Evolutionary conservation across 1,284 basidiomycete species (phyloP), one percentile per base, ranked within the genome.

Genomic region (Cryptococcus amylolentus): DNA sequence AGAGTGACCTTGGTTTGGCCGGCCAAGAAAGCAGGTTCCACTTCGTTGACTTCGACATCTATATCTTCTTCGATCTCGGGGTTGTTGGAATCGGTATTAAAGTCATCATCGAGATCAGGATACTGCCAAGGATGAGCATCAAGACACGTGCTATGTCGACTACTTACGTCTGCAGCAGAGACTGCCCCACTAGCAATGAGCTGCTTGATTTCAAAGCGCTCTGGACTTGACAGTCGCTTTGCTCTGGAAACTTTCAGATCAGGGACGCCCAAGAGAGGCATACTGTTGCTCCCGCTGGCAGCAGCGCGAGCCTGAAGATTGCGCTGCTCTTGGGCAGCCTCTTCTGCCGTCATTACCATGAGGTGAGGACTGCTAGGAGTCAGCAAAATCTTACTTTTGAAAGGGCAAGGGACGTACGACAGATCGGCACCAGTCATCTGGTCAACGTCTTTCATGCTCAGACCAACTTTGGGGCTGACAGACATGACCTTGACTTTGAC

Each of bases 201-300:
- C 76, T 98, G 96, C 76, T 98, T 97, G 76, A 98, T 91, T 80
- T 99, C 96, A 91, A 95, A 99, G 23, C 96, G 85, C 76, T 99
- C 96, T 0, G 96, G 96, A 27, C 91, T 94, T 1, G 95, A 95
- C 55, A 98, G 80, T 16, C 96, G 85, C 73, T 95, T 95, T 1
- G 91, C 91, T 52, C 72, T 45, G 86, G 80, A 50, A 84, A 88
- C 55, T 86, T 79, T 49, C 84, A 84, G 67, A 87, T 92, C 56
- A 85, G 75, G 75, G 18, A 76, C 72, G 31, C 68, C 70, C 10
- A 72, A 56, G 3, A 80, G 60, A 1, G 78, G 78, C 3, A 77
- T 79, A 5, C 75, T 64, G 61, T 83, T 83, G 43, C 80, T 73
- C 10, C 82, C 81, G 4, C 79, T 80, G 35, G 84, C 82, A n/a